Conservation (phyloP, 2,329 filamentous ascomycete species). For the Gliomastix tumulicola region DNA sequence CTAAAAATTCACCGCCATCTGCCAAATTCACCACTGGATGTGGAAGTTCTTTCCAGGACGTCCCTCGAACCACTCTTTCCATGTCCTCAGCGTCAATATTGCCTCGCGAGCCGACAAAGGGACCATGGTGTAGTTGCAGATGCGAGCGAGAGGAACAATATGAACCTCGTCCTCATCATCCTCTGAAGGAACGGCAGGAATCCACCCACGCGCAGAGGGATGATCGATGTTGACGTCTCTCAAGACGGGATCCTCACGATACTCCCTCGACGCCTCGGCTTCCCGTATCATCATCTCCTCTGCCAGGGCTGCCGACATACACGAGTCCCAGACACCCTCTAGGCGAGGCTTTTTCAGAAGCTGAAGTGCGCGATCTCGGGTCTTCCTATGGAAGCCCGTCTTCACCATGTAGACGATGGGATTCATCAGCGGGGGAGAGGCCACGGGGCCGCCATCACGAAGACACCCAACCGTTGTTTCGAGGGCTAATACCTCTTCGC, state of each 20-base stretch:
- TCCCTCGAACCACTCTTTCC: neutral
- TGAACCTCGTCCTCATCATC: neutral
- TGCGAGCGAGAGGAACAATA: neutral
- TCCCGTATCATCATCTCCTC: conserved; percentile 1
- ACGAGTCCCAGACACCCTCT: neutral
- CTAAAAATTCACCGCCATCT: too few species aligned
- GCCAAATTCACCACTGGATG: neutral
- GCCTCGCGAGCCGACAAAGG: neutral
- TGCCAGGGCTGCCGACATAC: neutral
- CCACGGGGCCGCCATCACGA: neutral
- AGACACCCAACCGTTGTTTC: conserved; percentile 1
- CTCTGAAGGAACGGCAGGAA: neutral
- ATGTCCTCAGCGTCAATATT: neutral
- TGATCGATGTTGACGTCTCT: neutral
- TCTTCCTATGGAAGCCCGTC: conserved; percentile 2
- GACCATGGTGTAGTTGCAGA: neutral
- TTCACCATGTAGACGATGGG: conserved; percentile 3
- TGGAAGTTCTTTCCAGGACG: neutral
- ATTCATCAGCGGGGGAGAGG: conserved; percentile 1
- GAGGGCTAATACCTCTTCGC: conserved; percentile 1
- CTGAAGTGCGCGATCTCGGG: conserved; percentile 4
- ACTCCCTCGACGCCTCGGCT: conserved; percentile 3
- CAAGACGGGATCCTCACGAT: neutral
- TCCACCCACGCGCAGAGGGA: neutral
- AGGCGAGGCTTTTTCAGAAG: conserved; percentile 4